Conservation (phyloP, 1,284 basidiomycete species). For the Pseudozyma hubeiensis region DNA sequence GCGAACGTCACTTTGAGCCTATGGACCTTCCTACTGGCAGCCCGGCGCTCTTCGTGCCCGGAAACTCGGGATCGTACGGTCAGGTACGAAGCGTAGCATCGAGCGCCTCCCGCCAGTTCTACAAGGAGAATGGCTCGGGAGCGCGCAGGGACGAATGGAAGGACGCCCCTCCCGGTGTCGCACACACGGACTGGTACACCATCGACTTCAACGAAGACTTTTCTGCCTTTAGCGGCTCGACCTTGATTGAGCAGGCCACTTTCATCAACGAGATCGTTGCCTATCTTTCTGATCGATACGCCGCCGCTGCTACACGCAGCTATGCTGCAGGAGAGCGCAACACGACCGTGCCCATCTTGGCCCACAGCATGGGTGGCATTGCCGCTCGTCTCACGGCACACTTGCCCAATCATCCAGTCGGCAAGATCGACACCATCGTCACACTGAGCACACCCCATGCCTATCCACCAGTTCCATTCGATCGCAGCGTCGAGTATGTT, state of each 20-base stretch:
- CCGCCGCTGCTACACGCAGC: slow-evolving; percentile 67
- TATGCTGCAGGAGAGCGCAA: slow-evolving; percentile 45
- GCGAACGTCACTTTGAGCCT: slow-evolving; percentile 73
- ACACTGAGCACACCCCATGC: slow-evolving; percentile 95
- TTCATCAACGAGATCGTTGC: slow-evolving; percentile 81
- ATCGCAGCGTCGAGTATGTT: slow-evolving; percentile 80
- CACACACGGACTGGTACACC: slow-evolving; percentile 60
- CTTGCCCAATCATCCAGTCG: slow-evolving; percentile 71
- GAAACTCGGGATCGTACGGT: slow-evolving; percentile 93
- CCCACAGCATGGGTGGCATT: slow-evolving; percentile 98
- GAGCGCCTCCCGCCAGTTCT: slow-evolving; percentile 84
- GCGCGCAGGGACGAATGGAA: slow-evolving; percentile 48
- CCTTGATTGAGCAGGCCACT: slow-evolving; percentile 82
- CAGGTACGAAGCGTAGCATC: slow-evolving; percentile 96
- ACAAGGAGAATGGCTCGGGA: slow-evolving; percentile 71
- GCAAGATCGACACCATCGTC: slow-evolving; percentile 79
- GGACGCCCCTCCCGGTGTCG: slow-evolving; percentile 31
- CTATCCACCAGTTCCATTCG: slow-evolving; percentile 88
- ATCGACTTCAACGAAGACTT: slow-evolving; percentile 98
- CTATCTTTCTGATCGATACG: slow-evolving; percentile 84
- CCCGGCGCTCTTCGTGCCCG: slow-evolving; percentile 95
- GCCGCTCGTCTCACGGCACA: slow-evolving; percentile 79
- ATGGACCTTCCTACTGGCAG: slow-evolving; percentile 36
- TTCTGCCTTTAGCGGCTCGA: slow-evolving; percentile 92
- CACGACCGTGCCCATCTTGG: slow-evolving; percentile 78